Conservation (phyloP, 768 basidiomycete species). For the Strobilomyces echinocephalus region DNA sequence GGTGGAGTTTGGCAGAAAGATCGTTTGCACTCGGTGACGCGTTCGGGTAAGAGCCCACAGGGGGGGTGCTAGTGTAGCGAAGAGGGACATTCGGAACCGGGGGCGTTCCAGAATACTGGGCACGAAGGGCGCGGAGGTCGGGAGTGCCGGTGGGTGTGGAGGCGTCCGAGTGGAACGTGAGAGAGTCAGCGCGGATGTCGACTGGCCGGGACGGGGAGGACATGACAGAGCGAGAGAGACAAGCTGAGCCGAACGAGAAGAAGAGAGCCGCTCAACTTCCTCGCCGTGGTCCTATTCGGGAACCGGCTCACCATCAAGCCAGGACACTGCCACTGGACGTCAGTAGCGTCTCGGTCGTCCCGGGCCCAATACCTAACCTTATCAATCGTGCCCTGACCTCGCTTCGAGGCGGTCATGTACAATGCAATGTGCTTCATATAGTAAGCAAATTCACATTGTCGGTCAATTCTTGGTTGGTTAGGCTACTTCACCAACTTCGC, state of each 20-base stretch:
- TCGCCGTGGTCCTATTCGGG: not conserved
- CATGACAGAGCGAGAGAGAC: conserved; percentile 30
- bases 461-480: too few species aligned
- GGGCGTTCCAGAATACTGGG: conserved; percentile 58
- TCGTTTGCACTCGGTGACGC: conserved; percentile 12
- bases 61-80: conserved; percentile 47
- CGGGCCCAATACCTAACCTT: too few species aligned
- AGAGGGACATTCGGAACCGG: conserved; percentile 49
- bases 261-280: not conserved
- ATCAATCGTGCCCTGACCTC: too few species aligned
- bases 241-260: not conserved
- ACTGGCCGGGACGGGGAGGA: conserved; percentile 55
- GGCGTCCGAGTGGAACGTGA: conserved; percentile 9
- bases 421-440: too few species aligned
- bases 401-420: too few species aligned
- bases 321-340: too few species aligned
- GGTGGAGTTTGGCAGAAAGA: conserved; percentile 13
- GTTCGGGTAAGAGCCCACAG: conserved; percentile 12
- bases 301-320: too few species aligned
- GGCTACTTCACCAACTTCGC: too few species aligned
- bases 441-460: too few species aligned
- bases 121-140: conserved; percentile 58
- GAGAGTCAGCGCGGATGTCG: conserved; percentile 36
- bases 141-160: conserved; percentile 54
- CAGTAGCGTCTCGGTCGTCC: too few species aligned